phyloP scores from a whole-genome alignment of 2,329 filamentous ascomycete species.

The Pseudogymnoascus sp. region DNA sequence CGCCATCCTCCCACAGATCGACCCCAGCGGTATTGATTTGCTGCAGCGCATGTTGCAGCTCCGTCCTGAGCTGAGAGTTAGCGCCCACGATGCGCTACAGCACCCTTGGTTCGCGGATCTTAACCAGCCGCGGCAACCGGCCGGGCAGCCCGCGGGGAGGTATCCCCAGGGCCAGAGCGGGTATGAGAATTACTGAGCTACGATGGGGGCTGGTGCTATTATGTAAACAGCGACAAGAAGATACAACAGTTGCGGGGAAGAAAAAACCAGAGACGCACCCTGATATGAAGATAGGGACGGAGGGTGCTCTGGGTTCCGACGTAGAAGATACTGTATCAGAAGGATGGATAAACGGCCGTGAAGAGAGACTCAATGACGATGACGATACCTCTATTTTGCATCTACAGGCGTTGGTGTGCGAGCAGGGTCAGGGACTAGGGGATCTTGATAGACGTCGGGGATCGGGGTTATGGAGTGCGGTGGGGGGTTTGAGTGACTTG shows the following conservation, averaged over 20 bases:
- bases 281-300: not conserved
- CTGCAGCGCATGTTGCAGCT: slow-evolving; percentile 87
- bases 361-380: slow-evolving; percentile 7
- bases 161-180: slow-evolving; percentile 5
- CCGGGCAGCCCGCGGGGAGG: not conserved
- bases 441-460: slow-evolving; percentile 4
- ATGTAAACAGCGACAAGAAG: not conserved
- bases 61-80: slow-evolving; percentile 83
- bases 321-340: not conserved
- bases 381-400: slow-evolving; percentile 6
- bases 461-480: slow-evolving; percentile 3
- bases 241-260: not conserved
- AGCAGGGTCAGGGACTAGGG: not conserved
- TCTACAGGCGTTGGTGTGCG: slow-evolving; percentile 6
- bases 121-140: slow-evolving; percentile 46
- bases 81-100: slow-evolving; percentile 74
- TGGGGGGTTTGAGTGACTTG: slow-evolving; percentile 1
- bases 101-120: slow-evolving; percentile 90
- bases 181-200: not conserved
- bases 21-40: slow-evolving; percentile 77
- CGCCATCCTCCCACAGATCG: slow-evolving; percentile 82
- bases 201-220: not conserved
- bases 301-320: not conserved
- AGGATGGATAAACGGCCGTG: not conserved
- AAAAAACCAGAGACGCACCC: not conserved